Conservation (phyloP, 148 eudicot genomes). For the Heliosperma pusillum region DNA sequence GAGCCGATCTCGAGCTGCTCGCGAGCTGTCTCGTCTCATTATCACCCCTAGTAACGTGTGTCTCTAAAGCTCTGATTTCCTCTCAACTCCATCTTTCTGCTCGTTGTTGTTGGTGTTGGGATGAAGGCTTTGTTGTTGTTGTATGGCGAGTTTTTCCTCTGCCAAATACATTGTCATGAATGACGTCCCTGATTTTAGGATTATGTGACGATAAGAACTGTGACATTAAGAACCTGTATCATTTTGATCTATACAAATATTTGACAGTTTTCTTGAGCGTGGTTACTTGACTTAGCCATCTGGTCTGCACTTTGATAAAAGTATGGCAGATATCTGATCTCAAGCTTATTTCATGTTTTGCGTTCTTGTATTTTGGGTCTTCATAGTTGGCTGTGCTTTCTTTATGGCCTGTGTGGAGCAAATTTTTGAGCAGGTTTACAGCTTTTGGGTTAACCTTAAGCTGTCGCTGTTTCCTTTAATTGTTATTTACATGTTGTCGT, state of each 20-base stretch:
- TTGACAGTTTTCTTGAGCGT: slow-evolving; percentile 4
- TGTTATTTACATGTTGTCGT: slow-evolving; percentile 10
- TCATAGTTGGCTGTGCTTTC: background rate
- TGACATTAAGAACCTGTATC: background rate
- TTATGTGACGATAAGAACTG: background rate
- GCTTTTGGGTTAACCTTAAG: too few species aligned
- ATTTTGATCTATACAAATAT: background rate
- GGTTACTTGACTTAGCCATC: background rate
- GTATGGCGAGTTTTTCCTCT: background rate
- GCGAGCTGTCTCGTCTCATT: too few species aligned
- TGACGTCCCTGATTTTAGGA: background rate
- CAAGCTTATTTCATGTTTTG: background rate
- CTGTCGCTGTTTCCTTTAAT: background rate
- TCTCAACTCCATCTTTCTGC: too few species aligned
- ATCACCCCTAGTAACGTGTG: too few species aligned
- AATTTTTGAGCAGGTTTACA: background rate
- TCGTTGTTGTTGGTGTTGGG: too few species aligned
- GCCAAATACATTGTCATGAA: background rate
- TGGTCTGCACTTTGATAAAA: background rate
- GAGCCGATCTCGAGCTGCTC: too few species aligned
- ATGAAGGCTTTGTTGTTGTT: too few species aligned
- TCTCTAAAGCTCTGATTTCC: too few species aligned
- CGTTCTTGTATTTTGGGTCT: background rate
- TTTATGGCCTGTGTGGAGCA: background rate
- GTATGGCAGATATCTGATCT: background rate